Evolutionary conservation across 2,329 filamentous ascomycete genomes (phyloP).

Genomic region (Metarhizium sp.): DNA sequence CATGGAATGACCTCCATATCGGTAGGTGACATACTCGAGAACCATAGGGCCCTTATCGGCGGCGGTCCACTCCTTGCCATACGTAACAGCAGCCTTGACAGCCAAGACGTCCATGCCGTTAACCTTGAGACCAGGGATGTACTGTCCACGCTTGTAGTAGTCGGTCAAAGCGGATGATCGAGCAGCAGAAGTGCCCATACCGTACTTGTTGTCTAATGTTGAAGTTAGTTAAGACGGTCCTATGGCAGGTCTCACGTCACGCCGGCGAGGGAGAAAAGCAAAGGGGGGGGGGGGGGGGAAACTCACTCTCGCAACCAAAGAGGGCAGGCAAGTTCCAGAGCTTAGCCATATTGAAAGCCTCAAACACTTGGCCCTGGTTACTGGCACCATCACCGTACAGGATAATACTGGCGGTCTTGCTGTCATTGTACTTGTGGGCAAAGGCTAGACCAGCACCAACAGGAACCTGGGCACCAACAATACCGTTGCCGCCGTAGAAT

Average conservation of each 20-base stretch:
- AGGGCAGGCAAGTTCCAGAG: slow-evolving; percentile 94
- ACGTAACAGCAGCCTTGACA: slow-evolving; percentile 90
- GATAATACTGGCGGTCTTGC: slow-evolving; percentile 78
- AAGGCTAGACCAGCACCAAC: slow-evolving; percentile 95
- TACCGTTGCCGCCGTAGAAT: slow-evolving; percentile 98
- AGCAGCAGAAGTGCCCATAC: slow-evolving; percentile 95
- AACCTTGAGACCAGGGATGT: slow-evolving; percentile 98
- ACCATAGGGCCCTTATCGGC: slow-evolving; percentile 87
- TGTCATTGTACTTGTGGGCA: slow-evolving; percentile 85
- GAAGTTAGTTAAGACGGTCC: slow-evolving; percentile 6
- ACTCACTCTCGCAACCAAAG: slow-evolving; percentile 96
- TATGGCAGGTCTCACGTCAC: too few relatives aligned
- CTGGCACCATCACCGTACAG: slow-evolving; percentile 97
- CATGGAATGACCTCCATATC: slow-evolving; percentile 99
- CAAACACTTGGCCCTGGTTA: slow-evolving; percentile 99
- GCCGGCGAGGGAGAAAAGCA: neutral
- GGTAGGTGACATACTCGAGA: slow-evolving; percentile 98
- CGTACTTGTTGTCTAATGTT: slow-evolving; percentile 92
- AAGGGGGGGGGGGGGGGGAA: neutral
- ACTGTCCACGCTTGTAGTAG: slow-evolving; percentile 99
- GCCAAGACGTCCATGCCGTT: slow-evolving; percentile 99
- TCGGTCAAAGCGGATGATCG: slow-evolving; percentile 93
- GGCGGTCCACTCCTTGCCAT: slow-evolving; percentile 80
- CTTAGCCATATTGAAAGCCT: slow-evolving; percentile 99
- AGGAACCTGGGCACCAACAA: slow-evolving; percentile 96